Evolutionary conservation across 1,139 yeast species (phyloP), one percentile per base, ranked within the genome.

Genomic region (Blastobotrys ciferrii): DNA sequence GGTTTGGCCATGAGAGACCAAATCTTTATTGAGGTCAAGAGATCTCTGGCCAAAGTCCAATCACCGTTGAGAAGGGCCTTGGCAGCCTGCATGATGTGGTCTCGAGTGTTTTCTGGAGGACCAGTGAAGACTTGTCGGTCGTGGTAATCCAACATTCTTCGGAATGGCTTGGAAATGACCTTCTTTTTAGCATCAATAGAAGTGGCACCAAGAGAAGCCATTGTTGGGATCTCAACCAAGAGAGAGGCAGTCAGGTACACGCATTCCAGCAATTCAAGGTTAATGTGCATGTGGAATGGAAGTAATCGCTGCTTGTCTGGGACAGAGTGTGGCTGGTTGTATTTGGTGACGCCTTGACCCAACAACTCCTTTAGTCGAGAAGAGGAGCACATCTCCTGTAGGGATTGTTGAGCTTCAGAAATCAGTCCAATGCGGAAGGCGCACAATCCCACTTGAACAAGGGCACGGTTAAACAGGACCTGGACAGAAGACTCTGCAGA

Each of bases 261-360:
- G 67, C 95, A 86, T 72, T 94, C 98, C 62, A 94, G 78, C 61
- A 94, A 80, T 74, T 94, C 98, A 62, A 91, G 76, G 71, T 94
- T 94, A 69, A 94, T 89, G 73, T 94, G 99, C 85, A 88, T 91
- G 72, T 94, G 98, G 85, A 87, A 94, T 53, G 99, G 99, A 66
- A 92, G 77, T 67, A 89, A 79, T 67, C 91, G 85, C 68, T 85
- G 95, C 64, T 80, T 85, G 66, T 84, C 92, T 17, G 73, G 69
- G 48, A 81, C 71, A 41, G 70, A 58, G 44, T 57, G 72, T 64
- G 42, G 47, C 37, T 42, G 51, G 65, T 73, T 74, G 65, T 78
- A 82, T 67, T 88, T 80, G 66, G 80, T 85, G 63, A 83, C 79
- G 51, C 96, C 96, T 74, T 92, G 99, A 52, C 98, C 98, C 58